Conservation (phyloP, 2,329 filamentous ascomycete species). For the Aspergillus amoenus region DNA sequence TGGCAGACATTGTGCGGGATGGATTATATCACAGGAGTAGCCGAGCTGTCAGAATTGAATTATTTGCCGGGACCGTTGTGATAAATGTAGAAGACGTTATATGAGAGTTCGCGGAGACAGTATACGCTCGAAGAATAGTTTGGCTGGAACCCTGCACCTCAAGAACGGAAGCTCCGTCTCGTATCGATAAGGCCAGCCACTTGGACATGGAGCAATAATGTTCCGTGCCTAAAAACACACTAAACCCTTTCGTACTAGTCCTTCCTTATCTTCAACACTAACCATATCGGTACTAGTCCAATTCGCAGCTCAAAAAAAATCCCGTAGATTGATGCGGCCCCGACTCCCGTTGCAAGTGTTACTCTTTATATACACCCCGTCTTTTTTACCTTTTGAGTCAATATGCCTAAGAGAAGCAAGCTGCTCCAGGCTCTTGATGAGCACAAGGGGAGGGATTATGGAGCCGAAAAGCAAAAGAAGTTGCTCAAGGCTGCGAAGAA, state of each 20-base stretch:
- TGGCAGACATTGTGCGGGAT: neutral
- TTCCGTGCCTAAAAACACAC: slow-evolving; percentile 9
- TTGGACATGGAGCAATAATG: slow-evolving; percentile 24
- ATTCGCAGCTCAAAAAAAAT: slow-evolving; percentile 13
- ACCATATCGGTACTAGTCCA: slow-evolving; percentile 4
- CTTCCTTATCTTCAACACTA: slow-evolving; percentile 10
- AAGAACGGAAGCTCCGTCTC: neutral
- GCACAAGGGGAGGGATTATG: slow-evolving; percentile 65
- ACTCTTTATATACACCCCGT: neutral
- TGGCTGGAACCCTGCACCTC: neutral
- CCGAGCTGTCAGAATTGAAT: neutral
- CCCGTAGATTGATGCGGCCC: neutral
- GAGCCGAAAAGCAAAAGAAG: slow-evolving; percentile 75
- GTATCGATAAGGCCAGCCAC: slow-evolving; percentile 6
- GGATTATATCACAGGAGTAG: neutral
- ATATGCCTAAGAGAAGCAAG: slow-evolving; percentile 57
- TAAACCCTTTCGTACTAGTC: slow-evolving; percentile 18
- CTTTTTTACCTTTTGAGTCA: slow-evolving; percentile 12
- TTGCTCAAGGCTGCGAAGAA: slow-evolving; percentile 53
- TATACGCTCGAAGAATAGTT: neutral
- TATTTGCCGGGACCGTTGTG: neutral
- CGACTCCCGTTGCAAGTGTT: neutral
- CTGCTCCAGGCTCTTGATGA: slow-evolving; percentile 59
- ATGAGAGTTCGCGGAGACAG: neutral
- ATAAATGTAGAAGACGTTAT: neutral